Evolutionary conservation across 805 yeast genomes (phyloP).

Genomic region (Candida nonsorbophila): DNA sequence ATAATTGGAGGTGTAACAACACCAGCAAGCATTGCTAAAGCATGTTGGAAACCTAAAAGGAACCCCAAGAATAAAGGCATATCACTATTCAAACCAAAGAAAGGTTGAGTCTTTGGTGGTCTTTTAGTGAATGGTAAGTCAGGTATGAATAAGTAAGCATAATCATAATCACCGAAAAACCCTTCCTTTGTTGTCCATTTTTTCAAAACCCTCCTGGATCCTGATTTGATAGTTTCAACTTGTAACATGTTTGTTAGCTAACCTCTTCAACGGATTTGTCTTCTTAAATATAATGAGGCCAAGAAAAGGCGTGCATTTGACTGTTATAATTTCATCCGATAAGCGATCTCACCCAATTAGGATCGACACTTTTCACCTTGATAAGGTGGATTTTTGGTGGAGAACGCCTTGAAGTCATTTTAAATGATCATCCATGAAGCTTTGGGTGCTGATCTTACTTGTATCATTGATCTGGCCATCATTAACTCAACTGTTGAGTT

Average conservation of each 20-base stretch:
- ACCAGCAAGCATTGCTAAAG: slow-evolving; percentile 90
- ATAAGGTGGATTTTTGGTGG: too few species aligned
- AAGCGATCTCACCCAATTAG: slow-evolving; percentile 8
- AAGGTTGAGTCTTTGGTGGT: slow-evolving; percentile 59
- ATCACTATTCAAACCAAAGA: slow-evolving; percentile 73
- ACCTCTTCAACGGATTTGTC: too few species aligned
- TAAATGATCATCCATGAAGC: too few species aligned
- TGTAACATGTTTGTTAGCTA: too few species aligned
- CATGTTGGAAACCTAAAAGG: slow-evolving; percentile 80
- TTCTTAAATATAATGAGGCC: too few species aligned
- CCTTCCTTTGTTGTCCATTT: slow-evolving; percentile 76
- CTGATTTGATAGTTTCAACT: slow-evolving; percentile 6
- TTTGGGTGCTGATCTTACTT: too few species aligned
- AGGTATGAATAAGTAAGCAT: slow-evolving; percentile 75
- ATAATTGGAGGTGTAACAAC: slow-evolving; percentile 79
- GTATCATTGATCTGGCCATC: too few species aligned
- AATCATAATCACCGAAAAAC: slow-evolving; percentile 82
- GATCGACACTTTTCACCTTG: too few species aligned
- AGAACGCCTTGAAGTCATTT: too few species aligned
- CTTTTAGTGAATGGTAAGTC: slow-evolving; percentile 58
- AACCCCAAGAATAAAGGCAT: slow-evolving; percentile 80
- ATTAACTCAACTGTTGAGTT: too few species aligned
- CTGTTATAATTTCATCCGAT: slow-evolving; percentile 6
- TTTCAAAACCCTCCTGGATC: slow-evolving; percentile 17
- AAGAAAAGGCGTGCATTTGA: too few species aligned